Percentiles rank a stretch among this genome's conserved stretches.
Conservation (phyloP, 2,329 filamentous ascomycete species). For the Fusarium fujikuroi region DNA sequence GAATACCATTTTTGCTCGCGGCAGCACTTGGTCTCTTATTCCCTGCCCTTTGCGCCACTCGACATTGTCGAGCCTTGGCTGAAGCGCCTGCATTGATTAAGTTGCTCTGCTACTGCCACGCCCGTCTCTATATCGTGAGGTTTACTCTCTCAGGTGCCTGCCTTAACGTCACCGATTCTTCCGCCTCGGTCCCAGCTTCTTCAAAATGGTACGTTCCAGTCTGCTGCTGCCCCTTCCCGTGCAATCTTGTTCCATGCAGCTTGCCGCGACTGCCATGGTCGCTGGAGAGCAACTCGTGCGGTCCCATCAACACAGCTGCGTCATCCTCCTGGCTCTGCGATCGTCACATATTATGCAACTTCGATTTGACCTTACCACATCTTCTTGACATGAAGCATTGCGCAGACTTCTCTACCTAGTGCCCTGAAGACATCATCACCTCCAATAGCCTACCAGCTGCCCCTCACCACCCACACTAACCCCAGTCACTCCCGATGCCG, state of each 20-base stretch:
- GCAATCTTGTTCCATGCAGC: slow-evolving; percentile 25
- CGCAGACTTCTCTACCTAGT: slow-evolving; percentile 21
- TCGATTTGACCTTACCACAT: neutral
- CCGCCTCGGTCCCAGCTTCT: slow-evolving; percentile 25
- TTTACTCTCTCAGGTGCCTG: slow-evolving; percentile 8
- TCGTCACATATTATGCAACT: slow-evolving; percentile 9
- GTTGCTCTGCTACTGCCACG: slow-evolving; percentile 17
- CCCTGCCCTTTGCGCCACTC: slow-evolving; percentile 24
- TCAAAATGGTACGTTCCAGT: slow-evolving; percentile 40
- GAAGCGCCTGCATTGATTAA: slow-evolving; percentile 14
- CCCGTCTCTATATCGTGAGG: slow-evolving; percentile 29
- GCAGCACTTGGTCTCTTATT: slow-evolving; percentile 1
- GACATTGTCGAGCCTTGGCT: slow-evolving; percentile 31
- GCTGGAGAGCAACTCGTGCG: slow-evolving; percentile 14
- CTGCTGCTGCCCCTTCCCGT: slow-evolving; percentile 11
- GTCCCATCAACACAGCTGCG: slow-evolving; percentile 30
- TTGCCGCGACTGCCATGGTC: slow-evolving; percentile 26
- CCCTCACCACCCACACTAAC: slow-evolving; percentile 31
- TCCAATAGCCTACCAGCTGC: slow-evolving; percentile 28
- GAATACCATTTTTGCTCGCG: slow-evolving; percentile 19
- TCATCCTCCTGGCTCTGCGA: slow-evolving; percentile 23
- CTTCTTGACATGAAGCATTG: slow-evolving; percentile 4
- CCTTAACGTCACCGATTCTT: slow-evolving; percentile 5
- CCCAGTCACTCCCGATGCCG: slow-evolving; percentile 35
- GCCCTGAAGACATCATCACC: slow-evolving; percentile 25